phyloP scores from a whole-genome alignment of 495 filamentous ascomycete genomes.

The Schizothecium vesticola region DNA sequence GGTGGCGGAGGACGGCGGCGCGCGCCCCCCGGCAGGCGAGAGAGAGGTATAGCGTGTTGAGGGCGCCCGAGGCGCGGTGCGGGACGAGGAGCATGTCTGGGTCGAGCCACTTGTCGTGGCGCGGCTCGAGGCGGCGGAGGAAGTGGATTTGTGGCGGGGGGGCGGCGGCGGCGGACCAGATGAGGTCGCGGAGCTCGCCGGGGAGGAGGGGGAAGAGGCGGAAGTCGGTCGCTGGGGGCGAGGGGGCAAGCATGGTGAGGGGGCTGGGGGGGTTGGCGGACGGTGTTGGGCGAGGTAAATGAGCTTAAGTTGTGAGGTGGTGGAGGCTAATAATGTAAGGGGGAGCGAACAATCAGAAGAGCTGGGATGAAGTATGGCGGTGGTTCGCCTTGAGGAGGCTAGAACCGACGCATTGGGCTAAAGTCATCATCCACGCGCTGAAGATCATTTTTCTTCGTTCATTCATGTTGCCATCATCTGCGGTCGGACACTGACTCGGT shows the following conservation, averaged over 20 bases:
- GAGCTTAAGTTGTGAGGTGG: background rate
- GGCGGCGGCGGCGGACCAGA: constrained; percentile 22
- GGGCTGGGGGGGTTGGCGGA: background rate
- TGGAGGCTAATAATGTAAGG: background rate
- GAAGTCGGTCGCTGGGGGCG: constrained; percentile 6
- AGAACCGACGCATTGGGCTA: background rate
- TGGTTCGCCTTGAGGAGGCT: background rate
- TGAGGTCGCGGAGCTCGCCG: constrained; percentile 20
- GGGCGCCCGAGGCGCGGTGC: constrained; percentile 27
- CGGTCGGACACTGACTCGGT: background rate
- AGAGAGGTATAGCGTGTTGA: constrained; percentile 13
- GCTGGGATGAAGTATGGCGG: background rate
- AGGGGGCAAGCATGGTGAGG: constrained; percentile 6
- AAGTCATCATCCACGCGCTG: background rate
- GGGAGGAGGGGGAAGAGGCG: constrained; percentile 19
- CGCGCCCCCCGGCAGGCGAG: constrained; percentile 18
- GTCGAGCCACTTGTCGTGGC: constrained; percentile 9
- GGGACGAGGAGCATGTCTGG: constrained; percentile 20
- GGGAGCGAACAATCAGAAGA: background rate
- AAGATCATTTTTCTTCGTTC: background rate
- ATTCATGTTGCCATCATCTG: background rate
- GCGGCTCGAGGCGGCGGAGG: constrained; percentile 22
- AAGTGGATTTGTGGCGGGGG: constrained; percentile 20
- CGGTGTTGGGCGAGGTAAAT: background rate
- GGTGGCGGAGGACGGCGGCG: constrained; percentile 13